Base-by-base conservation (phyloP, 139 green algal genomes). In the Trebouxia sp. region DNA sequence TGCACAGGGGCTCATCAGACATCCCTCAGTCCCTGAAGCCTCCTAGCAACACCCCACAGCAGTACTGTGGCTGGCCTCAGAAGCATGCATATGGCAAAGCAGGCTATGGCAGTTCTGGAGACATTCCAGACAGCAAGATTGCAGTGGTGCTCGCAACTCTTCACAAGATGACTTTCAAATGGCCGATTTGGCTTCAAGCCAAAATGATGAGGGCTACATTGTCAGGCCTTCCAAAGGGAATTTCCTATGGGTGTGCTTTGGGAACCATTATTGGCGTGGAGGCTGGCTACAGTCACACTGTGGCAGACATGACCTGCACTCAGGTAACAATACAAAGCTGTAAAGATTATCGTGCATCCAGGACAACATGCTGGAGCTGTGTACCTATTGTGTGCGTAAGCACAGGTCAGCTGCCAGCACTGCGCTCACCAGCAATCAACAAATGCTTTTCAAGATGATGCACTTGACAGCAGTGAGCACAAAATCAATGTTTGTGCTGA, bases 301-400 rank as follows among this genome's bases (percentile, higher is more conserved):
- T 76, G 66, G 66, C 66, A 51, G 66, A 76, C 38, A 76, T 76
- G 66, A 76, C 66, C 12, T 76, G 66, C 30, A 50, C 66, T 24
- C 66, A 76, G 66, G 66, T 76, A 35, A 35, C 9, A 26, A n/a
- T n/a, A 4, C 58, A 24, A 28, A 15, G 5, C 53, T 6, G 28
- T 9, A 2, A 65, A 35, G 12, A 22, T 8, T 28, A 22, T 38
- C n/a, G n/a, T n/a, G n/a, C n/a, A n/a, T n/a, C n/a, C n/a, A n/a
- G n/a, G n/a, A n/a, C n/a, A n/a, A n/a, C n/a, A n/a, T n/a, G n/a
- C n/a, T n/a, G n/a, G n/a, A n/a, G n/a, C n/a, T n/a, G n/a, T n/a
- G n/a, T n/a, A n/a, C n/a, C n/a, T n/a, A n/a, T n/a, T n/a, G n/a
- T n/a, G n/a, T n/a, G n/a, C n/a, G n/a, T n/a, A n/a, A n/a, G n/a